These are phyloP conservation scores for Entonaema liquescens DNA, from an alignment of 495 filamentous ascomycete species.

Conservation along the genomic window DNA sequence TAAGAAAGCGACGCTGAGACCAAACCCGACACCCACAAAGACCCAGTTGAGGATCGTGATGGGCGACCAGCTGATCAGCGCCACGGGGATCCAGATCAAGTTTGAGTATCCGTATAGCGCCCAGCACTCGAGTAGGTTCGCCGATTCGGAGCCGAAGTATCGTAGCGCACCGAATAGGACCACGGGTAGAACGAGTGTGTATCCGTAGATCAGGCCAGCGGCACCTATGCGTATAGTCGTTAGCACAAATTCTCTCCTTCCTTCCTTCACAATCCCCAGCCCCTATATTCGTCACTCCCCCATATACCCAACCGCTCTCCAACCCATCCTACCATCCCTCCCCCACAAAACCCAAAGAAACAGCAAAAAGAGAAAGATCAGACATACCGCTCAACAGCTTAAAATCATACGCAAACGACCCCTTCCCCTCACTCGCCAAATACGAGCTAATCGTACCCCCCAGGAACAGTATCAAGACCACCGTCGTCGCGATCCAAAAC, in stretches of 20 bases:
- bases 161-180: constrained; percentile 86
- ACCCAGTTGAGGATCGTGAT: constrained; percentile 88
- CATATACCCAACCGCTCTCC: neutral
- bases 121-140: constrained; percentile 92
- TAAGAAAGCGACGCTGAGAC: constrained; percentile 83
- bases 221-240: constrained; percentile 62
- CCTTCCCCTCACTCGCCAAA: constrained; percentile 60
- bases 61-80: constrained; percentile 87
- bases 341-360: neutral
- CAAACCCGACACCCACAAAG: constrained; percentile 92
- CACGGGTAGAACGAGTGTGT: constrained; percentile 84
- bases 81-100: constrained; percentile 95
- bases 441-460: constrained; percentile 95
- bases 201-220: constrained; percentile 91
- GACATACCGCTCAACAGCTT: constrained; percentile 72
- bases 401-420: constrained; percentile 81
- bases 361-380: neutral
- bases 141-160: constrained; percentile 91
- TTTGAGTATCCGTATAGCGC: constrained; percentile 95
- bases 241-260: neutral
- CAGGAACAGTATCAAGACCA: constrained; percentile 93
- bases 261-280: neutral
- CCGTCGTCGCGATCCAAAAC: constrained; percentile 98
- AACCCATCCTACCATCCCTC: neutral
- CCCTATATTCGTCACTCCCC: neutral